Percentiles rank a stretch among this genome's conserved stretches.
Conservation (phyloP, 352 stramenopile genomes). For the Phytophthora rubi region DNA sequence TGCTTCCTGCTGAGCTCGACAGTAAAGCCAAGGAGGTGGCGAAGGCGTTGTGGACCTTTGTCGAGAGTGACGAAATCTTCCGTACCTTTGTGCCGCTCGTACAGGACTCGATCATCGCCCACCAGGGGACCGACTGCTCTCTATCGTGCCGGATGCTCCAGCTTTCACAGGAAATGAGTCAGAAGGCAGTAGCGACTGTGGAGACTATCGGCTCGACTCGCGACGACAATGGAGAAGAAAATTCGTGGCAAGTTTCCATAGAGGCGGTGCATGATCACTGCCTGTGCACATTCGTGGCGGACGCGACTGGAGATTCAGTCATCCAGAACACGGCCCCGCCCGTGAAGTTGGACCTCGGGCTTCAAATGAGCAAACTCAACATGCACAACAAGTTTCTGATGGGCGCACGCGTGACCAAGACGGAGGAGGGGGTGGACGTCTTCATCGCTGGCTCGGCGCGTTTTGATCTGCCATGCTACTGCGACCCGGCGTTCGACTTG, state of each 20-base stretch:
- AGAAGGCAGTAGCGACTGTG: slow-evolving; percentile 50
- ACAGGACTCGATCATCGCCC: slow-evolving; percentile 48
- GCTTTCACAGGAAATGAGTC: slow-evolving; percentile 24
- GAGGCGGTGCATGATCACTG: slow-evolving; percentile 62
- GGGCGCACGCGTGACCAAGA: slow-evolving; percentile 28
- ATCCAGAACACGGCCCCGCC: slow-evolving; percentile 25
- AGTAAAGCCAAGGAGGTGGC: slow-evolving; percentile 42
- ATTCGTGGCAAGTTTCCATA: slow-evolving; percentile 55
- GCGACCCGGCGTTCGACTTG: slow-evolving; percentile 48
- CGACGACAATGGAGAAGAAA: slow-evolving; percentile 26
- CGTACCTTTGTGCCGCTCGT: slow-evolving; percentile 65
- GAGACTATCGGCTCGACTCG: slow-evolving; percentile 41
- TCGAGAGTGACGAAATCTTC: slow-evolving; percentile 68
- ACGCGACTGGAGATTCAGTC: slow-evolving; percentile 25
- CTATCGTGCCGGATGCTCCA: slow-evolving; percentile 50
- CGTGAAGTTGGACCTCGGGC: slow-evolving; percentile 29
- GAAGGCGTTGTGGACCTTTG: slow-evolving; percentile 50
- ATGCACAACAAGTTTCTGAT: slow-evolving; percentile 49
- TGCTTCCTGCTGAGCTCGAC: slow-evolving; percentile 23
- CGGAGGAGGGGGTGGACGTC: slow-evolving; percentile 35
- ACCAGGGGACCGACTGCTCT: slow-evolving; percentile 37
- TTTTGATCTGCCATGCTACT: slow-evolving; percentile 38
- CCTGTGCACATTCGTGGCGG: slow-evolving; percentile 49
- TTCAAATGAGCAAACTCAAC: slow-evolving; percentile 46
- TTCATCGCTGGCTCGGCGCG: slow-evolving; percentile 47